Base-by-base conservation (phyloP, 345 rosid genomes). In the Hevea brasiliensis region DNA sequence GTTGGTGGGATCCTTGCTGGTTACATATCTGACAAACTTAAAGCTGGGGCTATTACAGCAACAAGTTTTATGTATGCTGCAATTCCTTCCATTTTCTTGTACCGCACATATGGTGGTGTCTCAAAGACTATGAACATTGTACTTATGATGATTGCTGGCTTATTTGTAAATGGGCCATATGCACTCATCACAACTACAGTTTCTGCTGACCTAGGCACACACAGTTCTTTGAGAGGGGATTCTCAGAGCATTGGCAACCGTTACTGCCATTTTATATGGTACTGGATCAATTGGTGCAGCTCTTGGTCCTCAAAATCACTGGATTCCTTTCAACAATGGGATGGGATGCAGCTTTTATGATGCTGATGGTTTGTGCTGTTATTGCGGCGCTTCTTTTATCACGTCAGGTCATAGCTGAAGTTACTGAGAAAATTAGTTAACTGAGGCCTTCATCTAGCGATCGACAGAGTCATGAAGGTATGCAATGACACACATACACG, bases 141-240 rank as follows among this genome's bases (percentile, higher is more conserved):
- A 29, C 95, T 94, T 70, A 94, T 94, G 98, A 89, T 94, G 89
- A 68, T 90, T 42, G 86, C 88, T 67, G 98, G 97, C 69, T 86
- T 94, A 59, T 92, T 94, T 26, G 79, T 94, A 66, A 94, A 92
- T 7, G 98, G 97, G 37, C 98, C 97, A 14, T 92, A 94, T n/a
- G 95, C 98, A 2, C 95, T 94, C 44, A 92, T 94, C 82, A 94
- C 98, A 7, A 94, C 98, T 32, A 97, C 98, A 17, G 98, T 94
- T 61, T 94, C 98, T 3, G 94, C 93, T 1, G 98, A 94, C 80
- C 97, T 94, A 15, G 98, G 98, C 14, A 94, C 98, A 0, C 98
- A 94, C 82, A 83, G 85, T 79, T 92, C 92, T 68, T 81, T 92
- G 4, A 90, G 82, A 77, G 97, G 97, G 32, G 89, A 92, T 81